Base-by-base conservation (phyloP, 306 rosid species). In the Pterocarpus macrocarpus region DNA sequence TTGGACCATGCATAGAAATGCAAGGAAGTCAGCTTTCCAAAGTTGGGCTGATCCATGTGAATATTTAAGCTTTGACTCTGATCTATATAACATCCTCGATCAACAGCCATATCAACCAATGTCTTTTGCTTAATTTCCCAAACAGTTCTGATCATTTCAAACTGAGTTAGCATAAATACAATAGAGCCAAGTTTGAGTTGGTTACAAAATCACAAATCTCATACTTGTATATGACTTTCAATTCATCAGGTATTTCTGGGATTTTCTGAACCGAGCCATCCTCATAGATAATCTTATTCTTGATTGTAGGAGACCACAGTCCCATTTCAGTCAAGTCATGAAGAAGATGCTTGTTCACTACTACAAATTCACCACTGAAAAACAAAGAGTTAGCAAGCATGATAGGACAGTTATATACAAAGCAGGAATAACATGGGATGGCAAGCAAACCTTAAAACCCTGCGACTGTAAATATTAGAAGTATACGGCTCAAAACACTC, bases 71-170 rank as follows among this genome's bases (percentile, higher is more conserved):
- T 94, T 85, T 94, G 98, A 84, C 97, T 94, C 84, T 94, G 97
- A 83, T 94, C 97, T 35, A 94, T 94, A 88, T 83, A 94, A 63
- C 94, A 89, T 53, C 98, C 97, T 62, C 97, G 89, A 87, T 91
- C 93, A 57, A 81, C 97, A 57, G 97, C 98, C 97, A 94, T 94
- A 74, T 94, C 98, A 12, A 94, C 98, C 81, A 92, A 75, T 22
- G 95, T 92, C 87, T 82, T 92, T 82, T 94, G 98, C 88, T 94
- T 94, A 78, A 94, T 94, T 90, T 94, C 97, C 98, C 97, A 94
- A 62, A 94, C 97, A 87, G 98, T 94, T 71, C 97, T 94, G 91
- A 50, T 30, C 69, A 67, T 32, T 77, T 35, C 17, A 83, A 45
- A 36, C 34, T 55, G 28, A 53, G 43, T 81, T 72, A 89, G 86